phyloP scores from a whole-genome alignment of 2,329 filamentous ascomycete genomes.

The Alternaria sp. region DNA sequence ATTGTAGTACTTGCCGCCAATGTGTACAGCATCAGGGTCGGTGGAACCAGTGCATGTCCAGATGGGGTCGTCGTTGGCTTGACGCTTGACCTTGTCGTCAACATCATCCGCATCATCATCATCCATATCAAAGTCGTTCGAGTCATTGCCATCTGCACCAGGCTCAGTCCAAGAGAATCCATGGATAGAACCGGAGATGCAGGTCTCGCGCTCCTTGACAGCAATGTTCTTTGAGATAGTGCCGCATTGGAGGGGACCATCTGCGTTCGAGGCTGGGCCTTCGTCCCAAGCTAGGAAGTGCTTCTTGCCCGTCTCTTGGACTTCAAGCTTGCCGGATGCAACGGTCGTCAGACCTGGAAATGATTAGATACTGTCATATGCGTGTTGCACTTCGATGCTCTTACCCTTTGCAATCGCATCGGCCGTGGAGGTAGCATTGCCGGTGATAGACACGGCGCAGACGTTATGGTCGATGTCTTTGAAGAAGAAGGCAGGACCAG shows the following conservation, averaged over 20 bases:
- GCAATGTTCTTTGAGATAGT: not conserved
- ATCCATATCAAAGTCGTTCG: not conserved
- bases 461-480: slow-evolving; percentile 12
- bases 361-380: not conserved
- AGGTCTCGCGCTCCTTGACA: not conserved
- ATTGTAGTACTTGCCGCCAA: not conserved
- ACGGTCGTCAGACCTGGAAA: not conserved
- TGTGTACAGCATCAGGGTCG: not conserved
- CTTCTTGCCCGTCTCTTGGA: not conserved
- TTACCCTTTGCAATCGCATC: not conserved
- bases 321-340: slow-evolving; percentile 2
- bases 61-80: not conserved
- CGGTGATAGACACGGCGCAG: slow-evolving; percentile 7
- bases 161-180: slow-evolving; percentile 7
- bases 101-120: not conserved
- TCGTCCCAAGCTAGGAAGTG: slow-evolving; percentile 1
- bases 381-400: not conserved
- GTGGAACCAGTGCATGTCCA: not conserved
- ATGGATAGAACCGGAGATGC: not conserved
- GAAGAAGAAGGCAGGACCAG: not conserved
- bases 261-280: not conserved
- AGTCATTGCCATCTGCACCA: not conserved
- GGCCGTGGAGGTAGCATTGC: not conserved
- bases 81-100: not conserved
- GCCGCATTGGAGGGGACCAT: slow-evolving; percentile 6